Conservation (phyloP, 1,139 yeast genomes). For the Geotrichum aggregatum region DNA sequence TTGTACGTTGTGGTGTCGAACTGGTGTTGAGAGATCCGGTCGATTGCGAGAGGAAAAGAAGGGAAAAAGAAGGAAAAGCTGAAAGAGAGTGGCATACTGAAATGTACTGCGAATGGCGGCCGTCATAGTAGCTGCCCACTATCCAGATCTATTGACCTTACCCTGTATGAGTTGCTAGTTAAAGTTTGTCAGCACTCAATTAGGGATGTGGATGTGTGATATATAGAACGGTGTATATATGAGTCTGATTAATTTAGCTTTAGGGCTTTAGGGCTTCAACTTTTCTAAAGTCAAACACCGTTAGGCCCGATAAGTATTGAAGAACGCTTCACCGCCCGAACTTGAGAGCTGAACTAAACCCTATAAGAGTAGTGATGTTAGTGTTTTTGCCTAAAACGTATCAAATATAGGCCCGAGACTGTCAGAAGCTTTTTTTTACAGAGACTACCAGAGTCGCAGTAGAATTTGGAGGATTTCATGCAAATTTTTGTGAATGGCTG, state of each 20-base stretch:
- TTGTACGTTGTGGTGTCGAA: conserved; percentile 19
- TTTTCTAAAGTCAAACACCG: too few relatives aligned
- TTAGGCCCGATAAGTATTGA: too few relatives aligned
- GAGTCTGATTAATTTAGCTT: background rate
- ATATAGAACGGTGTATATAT: background rate
- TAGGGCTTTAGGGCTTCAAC: conserved; percentile 14
- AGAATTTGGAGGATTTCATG: too few relatives aligned
- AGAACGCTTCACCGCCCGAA: too few relatives aligned
- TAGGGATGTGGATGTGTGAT: background rate
- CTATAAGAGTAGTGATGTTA: too few relatives aligned
- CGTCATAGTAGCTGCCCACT: background rate
- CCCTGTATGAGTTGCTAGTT: background rate
- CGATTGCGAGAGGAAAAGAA: conserved; percentile 7
- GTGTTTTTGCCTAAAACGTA: too few relatives aligned
- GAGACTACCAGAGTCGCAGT: too few relatives aligned
- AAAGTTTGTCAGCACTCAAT: background rate
- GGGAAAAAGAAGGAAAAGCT: background rate
- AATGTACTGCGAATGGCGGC: background rate
- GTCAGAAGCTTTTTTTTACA: too few relatives aligned
- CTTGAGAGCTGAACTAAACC: too few relatives aligned
- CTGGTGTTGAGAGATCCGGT: conserved; percentile 17
- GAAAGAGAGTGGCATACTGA: conserved; percentile 12
- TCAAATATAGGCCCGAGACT: too few relatives aligned
- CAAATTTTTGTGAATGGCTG: too few relatives aligned
- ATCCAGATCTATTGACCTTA: background rate